These are phyloP conservation scores for Dendrostoma leiphaemia DNA, from an alignment of 2,329 filamentous ascomycete genomes.

Conservation along the genomic window DNA sequence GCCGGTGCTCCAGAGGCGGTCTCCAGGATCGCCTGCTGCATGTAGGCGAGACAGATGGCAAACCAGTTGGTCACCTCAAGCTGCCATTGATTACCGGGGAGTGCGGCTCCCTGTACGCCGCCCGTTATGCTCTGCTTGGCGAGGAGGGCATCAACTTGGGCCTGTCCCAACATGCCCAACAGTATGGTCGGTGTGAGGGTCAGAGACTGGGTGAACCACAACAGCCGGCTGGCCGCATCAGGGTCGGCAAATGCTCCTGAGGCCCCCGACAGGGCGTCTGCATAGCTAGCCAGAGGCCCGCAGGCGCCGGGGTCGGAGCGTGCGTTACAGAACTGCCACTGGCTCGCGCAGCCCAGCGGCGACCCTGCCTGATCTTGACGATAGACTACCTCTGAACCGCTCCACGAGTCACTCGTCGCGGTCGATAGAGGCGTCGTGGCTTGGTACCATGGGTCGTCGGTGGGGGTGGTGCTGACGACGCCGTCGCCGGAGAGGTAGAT, in stretches of 20 bases:
- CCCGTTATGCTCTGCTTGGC: neutral
- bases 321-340: slow-evolving; percentile 13
- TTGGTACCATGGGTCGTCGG: slow-evolving; percentile 12
- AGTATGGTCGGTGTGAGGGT: neutral
- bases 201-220: neutral
- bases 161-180: neutral
- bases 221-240: neutral
- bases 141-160: neutral
- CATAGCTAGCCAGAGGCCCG: neutral
- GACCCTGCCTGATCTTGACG: slow-evolving; percentile 12
- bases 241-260: neutral
- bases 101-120: neutral
- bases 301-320: neutral
- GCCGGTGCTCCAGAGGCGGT: slow-evolving; percentile 5
- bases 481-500: slow-evolving; percentile 11
- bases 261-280: neutral
- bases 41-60: neutral
- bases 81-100: slow-evolving; percentile 20
- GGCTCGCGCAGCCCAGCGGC: slow-evolving; percentile 10
- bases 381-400: neutral
- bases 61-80: slow-evolving; percentile 19
- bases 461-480: neutral
- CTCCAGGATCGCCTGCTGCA: slow-evolving; percentile 14
- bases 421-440: neutral
- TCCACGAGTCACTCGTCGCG: fast-evolving